A percentile compares a stretch with the other conserved stretches of the same genome.
These are phyloP conservation scores for Phytophthora idaei DNA, from an alignment of 352 stramenopile species.

Conservation along the genomic window DNA sequence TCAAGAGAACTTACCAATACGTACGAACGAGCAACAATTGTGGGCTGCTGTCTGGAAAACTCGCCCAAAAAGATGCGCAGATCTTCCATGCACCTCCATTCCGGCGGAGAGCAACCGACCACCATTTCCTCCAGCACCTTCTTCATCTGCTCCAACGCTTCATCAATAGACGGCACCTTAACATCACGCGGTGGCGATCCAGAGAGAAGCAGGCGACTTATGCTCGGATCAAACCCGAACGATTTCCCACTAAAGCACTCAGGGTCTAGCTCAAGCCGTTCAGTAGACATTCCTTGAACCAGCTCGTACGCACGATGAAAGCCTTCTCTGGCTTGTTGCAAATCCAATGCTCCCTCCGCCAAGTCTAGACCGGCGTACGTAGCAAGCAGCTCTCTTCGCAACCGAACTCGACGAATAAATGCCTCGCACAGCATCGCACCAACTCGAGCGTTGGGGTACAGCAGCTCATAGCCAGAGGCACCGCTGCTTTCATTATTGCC, in stretches of 20 bases:
- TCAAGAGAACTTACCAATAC: constrained; percentile 60
- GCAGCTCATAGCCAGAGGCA: constrained; percentile 35
- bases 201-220: constrained; percentile 74
- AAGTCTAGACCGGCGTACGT: constrained; percentile 54
- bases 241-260: constrained; percentile 73
- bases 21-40: constrained; percentile 81
- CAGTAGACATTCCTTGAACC: constrained; percentile 50
- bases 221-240: constrained; percentile 76
- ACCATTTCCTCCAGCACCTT: constrained; percentile 63
- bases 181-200: constrained; percentile 77
- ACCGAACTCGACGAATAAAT: constrained; percentile 61
- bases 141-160: constrained; percentile 52
- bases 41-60: constrained; percentile 72
- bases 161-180: constrained; percentile 62
- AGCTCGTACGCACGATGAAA: constrained; percentile 54
- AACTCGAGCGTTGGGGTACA: constrained; percentile 61
- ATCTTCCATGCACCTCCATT: constrained; percentile 84
- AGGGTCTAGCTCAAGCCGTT: constrained; percentile 68
- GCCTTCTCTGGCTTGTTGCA: constrained; percentile 42
- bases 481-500: constrained; percentile 9
- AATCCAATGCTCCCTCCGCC: constrained; percentile 49
- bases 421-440: constrained; percentile 62
- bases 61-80: constrained; percentile 77
- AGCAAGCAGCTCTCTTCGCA: constrained; percentile 54
- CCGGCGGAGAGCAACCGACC: constrained; percentile 56